Evolutionary conservation across 257 asterid genomes (phyloP).

Genomic region (Primulina eburnea): DNA sequence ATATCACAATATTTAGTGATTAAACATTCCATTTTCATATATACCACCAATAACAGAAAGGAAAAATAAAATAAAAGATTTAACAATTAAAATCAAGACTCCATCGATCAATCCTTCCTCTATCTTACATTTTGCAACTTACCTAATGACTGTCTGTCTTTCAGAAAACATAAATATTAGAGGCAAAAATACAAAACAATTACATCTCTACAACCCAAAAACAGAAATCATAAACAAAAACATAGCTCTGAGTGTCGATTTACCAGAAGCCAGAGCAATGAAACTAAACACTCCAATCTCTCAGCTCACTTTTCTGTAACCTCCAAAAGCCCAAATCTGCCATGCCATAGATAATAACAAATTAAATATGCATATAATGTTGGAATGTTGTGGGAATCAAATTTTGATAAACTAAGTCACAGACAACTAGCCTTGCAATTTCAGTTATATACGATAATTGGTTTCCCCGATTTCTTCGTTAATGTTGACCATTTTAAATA

Average conservation of each 20-base stretch:
- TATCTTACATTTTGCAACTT: background rate
- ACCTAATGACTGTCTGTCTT: background rate
- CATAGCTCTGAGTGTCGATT: slow-evolving; percentile 7
- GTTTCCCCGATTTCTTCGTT: too few species aligned
- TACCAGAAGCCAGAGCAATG: slow-evolving; percentile 22
- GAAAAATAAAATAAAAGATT: too few species aligned
- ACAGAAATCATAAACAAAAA: slow-evolving; percentile 20
- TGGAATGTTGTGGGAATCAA: background rate
- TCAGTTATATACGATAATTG: too few species aligned
- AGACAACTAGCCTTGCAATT: too few species aligned
- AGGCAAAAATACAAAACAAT: slow-evolving; percentile 24
- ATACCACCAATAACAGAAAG: background rate
- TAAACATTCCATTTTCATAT: background rate
- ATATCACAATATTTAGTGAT: too few species aligned
- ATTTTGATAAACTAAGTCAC: background rate
- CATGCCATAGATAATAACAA: background rate
- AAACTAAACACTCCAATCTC: slow-evolving; percentile 22
- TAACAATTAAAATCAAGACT: background rate
- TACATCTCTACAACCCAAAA: slow-evolving; percentile 27
- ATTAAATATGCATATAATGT: too few species aligned
- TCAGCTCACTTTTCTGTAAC: slow-evolving; percentile 78
- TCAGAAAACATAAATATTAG: background rate
- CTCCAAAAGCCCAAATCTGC: slow-evolving; percentile 99
- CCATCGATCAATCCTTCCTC: background rate
- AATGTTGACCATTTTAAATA: too few species aligned